Evolutionary conservation across 108 stramenopile genomes (phyloP).

Genomic region (Skeletonema menzelii): DNA sequence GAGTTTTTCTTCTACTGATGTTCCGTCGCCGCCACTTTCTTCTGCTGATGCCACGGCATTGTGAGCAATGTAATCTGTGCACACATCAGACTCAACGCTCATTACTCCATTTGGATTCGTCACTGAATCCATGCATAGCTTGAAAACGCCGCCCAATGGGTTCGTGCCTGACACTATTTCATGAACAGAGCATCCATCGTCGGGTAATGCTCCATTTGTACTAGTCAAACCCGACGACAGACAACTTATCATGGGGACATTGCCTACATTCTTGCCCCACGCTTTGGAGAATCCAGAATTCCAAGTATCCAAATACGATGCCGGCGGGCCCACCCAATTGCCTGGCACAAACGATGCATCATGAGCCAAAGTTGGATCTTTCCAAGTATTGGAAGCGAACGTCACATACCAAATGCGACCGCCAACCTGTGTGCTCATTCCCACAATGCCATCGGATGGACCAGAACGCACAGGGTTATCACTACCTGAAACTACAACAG

Average conservation of each 20-base stretch:
- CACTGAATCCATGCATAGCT: constrained; percentile 61
- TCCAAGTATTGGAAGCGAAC: constrained; percentile 74
- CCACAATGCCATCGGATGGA: constrained; percentile 36
- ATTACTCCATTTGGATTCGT: constrained; percentile 52
- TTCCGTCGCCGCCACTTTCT: constrained; percentile 73
- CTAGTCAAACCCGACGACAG: constrained; percentile 54
- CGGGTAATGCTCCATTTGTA: constrained; percentile 60
- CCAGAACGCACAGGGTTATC: constrained; percentile 45
- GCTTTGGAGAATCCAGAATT: constrained; percentile 73
- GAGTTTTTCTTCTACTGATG: constrained; percentile 80
- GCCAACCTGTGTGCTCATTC: constrained; percentile 66
- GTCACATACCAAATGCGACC: constrained; percentile 81
- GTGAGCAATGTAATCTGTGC: constrained; percentile 72
- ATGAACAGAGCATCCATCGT: constrained; percentile 60
- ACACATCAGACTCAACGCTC: constrained; percentile 45
- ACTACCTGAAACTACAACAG: constrained; percentile 63
- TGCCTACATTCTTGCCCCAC: constrained; percentile 89
- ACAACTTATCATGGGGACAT: constrained; percentile 61
- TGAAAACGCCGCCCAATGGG: constrained; percentile 78
- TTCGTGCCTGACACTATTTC: constrained; percentile 65
- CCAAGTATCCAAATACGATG: constrained; percentile 67
- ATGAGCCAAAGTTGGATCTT: constrained; percentile 66
- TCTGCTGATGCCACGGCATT: constrained; percentile 68
- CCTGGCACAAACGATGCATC: constrained; percentile 59
- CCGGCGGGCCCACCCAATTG: constrained; percentile 69